Percentiles rank a stretch among this genome's conserved stretches.
These are phyloP conservation scores for Drosera spatulata DNA, from an alignment of 179 eudicot species.

Conservation along the genomic window DNA sequence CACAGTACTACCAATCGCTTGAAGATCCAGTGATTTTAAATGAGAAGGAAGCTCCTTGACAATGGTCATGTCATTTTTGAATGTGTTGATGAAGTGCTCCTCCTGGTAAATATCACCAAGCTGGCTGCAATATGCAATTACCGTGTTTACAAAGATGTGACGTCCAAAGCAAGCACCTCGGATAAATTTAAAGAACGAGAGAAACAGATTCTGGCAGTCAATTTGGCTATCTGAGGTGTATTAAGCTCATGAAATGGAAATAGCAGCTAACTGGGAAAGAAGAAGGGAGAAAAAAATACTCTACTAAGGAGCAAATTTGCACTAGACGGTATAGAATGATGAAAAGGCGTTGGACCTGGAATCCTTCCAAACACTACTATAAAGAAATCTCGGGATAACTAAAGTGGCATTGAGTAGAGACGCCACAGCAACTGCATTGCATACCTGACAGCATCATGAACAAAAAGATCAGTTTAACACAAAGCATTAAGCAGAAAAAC, in stretches of 20 bases:
- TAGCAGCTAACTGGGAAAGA: slow-evolving; percentile 2
- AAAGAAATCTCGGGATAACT: slow-evolving; percentile 83
- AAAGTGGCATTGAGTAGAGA: slow-evolving; percentile 82
- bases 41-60: slow-evolving; percentile 72
- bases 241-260: not conserved
- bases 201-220: no score
- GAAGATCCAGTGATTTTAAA: slow-evolving; percentile 52
- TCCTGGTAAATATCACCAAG: slow-evolving; percentile 89
- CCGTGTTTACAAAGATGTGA: not conserved
- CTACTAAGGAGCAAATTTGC: not conserved
- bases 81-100: slow-evolving; percentile 48
- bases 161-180: no score
- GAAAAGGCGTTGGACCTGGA: slow-evolving; percentile 41
- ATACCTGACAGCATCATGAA: slow-evolving; percentile 45
- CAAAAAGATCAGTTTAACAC: not conserved
- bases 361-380: slow-evolving; percentile 96
- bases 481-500: not conserved
- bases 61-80: slow-evolving; percentile 57
- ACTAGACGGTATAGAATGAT: not conserved
- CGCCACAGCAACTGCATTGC: slow-evolving; percentile 96
- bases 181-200: no score
- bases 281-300: not conserved
- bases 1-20: slow-evolving; percentile 84
- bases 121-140: slow-evolving; percentile 46
- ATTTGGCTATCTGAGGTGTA: no score